A percentile compares a stretch with the other conserved stretches of the same genome.
These are phyloP conservation scores for Diaporthe citri DNA, from an alignment of 2,329 filamentous ascomycete species.

Conservation along the genomic window DNA sequence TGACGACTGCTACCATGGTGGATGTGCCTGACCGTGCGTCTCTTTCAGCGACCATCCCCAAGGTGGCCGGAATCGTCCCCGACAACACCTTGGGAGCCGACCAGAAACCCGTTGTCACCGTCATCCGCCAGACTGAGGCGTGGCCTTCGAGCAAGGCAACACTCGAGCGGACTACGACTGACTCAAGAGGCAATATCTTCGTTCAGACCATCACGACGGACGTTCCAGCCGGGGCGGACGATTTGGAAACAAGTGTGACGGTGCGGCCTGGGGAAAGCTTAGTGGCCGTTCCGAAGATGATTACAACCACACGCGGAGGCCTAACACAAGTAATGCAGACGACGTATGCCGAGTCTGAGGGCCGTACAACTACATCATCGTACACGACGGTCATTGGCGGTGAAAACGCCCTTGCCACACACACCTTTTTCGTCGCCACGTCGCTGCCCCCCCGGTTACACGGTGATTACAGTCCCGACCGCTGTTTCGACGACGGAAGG, in stretches of 20 bases:
- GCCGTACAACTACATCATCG: background rate
- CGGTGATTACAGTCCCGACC: background rate
- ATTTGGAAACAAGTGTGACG: background rate
- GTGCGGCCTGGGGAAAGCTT: background rate
- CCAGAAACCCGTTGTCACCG: background rate
- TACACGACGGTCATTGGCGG: slow-evolving; percentile 7
- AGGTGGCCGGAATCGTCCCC: background rate
- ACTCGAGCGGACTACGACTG: background rate
- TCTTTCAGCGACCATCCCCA: background rate
- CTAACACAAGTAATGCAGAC: background rate
- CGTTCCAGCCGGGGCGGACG: background rate
- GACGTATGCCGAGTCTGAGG: background rate
- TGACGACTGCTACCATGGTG: background rate
- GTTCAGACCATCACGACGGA: background rate
- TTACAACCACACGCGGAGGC: background rate
- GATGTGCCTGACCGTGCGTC: background rate
- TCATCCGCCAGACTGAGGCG: slow-evolving; percentile 12
- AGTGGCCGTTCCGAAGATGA: background rate
- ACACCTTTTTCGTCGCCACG: background rate
- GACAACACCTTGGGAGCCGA: background rate
- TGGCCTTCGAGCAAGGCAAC: background rate
- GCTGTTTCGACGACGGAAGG: background rate
- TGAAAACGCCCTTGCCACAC: background rate
- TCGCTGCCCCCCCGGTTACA: background rate
- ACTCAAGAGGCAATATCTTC: background rate